Evolutionary conservation across 2,329 filamentous ascomycete species (phyloP), one percentile per base, ranked within the genome.

Genomic region (Claviceps sp.): DNA sequence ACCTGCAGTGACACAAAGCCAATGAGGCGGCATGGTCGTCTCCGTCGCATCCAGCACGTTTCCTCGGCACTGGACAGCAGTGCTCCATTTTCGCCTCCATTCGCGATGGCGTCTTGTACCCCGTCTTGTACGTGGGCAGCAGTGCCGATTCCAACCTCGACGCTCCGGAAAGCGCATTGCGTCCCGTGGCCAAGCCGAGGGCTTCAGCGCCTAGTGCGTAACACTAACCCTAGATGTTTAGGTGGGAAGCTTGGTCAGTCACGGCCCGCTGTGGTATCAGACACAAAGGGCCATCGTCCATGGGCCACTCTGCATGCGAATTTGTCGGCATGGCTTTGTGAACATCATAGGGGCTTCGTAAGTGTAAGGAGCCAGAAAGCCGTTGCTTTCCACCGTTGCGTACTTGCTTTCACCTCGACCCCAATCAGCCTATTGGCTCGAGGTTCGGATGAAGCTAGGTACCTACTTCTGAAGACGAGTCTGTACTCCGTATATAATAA

Each of bases 11-110:
- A 43, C 38, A 43, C 38, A 34, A 40, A 50, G 44, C 44, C n/a
- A 23, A 45, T 9, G 29, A 34, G 29, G 34, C 16, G 48, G 9
- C 9, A 50, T 22, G 34, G 38, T 39, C 34, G 29, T 20, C 49
- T 9, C 49, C 49, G 42, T 50, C 42, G 49, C 49, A 45, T 50
- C 49, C 49, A 29, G 29, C 42, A 39, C 38, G 26, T n/a, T 34
- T 39, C 45, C 45, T 47, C 36, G 45, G 45, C 29, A 34, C 29
- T 34, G 29, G 29, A 34, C 29, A 34, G 29, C 34, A 38, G 36
- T 38, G 20, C 14, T 26, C 45, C 34, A 16, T 36, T 20, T 29
- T 17, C 44, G 44, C 43, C 20, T 34, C 9, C 29, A 11, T 23
- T 26, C 22, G 23, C 11, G 42, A 44, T 44, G 11, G 8, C 17